Evolutionary conservation across 164 flowering plant genomes (phyloP).

Genomic region (Platanus orientalis): DNA sequence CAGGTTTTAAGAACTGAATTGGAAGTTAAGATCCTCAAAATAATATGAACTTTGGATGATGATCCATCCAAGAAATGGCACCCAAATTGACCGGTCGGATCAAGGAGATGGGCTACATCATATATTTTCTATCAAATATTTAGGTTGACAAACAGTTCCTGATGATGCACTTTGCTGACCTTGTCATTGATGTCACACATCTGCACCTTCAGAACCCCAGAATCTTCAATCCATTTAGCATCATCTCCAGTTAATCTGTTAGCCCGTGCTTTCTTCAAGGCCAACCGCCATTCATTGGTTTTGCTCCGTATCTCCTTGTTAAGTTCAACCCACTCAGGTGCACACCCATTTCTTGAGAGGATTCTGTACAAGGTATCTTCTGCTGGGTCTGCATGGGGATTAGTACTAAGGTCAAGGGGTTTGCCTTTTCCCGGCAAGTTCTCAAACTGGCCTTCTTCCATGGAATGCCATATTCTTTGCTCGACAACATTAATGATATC

Average conservation of each 20-base stretch:
- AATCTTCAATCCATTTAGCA: slow-evolving; percentile 50
- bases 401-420: slow-evolving; percentile 59
- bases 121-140: not conserved
- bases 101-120: not conserved
- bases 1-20: too few relatives aligned
- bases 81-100: not conserved
- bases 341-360: slow-evolving; percentile 73
- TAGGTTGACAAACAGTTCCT: not conserved
- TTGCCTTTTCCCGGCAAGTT: slow-evolving; percentile 96
- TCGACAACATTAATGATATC: slow-evolving; percentile 81
- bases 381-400: slow-evolving; percentile 91
- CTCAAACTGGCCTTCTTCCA: slow-evolving; percentile 94
- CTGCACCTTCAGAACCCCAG: slow-evolving; percentile 53
- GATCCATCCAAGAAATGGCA: not conserved
- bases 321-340: slow-evolving; percentile 95
- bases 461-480: slow-evolving; percentile 89
- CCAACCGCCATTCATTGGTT: slow-evolving; percentile 54
- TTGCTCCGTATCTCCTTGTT: slow-evolving; percentile 73
- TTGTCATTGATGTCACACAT: slow-evolving; percentile 60
- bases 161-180: slow-evolving; percentile 32
- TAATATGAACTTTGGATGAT: not conserved
- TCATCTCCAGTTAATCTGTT: slow-evolving; percentile 30
- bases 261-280: slow-evolving; percentile 62
- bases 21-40: not conserved
- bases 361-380: slow-evolving; percentile 87